These are phyloP conservation scores for Balansia obtecta DNA, from an alignment of 2,329 filamentous ascomycete genomes.

Conservation along the genomic window DNA sequence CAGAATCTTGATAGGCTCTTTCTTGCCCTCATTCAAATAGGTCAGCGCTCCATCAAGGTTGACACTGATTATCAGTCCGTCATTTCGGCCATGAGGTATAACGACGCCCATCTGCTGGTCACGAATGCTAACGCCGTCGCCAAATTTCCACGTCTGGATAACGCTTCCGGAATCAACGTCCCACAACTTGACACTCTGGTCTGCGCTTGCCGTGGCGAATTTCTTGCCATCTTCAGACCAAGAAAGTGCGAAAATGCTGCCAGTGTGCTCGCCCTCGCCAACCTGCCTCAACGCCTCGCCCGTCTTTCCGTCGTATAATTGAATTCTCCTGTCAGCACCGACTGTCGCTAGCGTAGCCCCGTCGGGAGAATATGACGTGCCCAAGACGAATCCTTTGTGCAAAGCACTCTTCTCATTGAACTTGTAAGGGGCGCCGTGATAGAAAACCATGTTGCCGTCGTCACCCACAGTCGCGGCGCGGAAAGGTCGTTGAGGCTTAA, in stretches of 20 bases:
- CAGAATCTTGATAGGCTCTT: constrained; percentile 57
- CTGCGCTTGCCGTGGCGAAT: constrained; percentile 83
- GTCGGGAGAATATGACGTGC: constrained; percentile 80
- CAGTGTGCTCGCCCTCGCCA: constrained; percentile 74
- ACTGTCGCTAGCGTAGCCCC: constrained; percentile 73
- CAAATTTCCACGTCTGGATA: constrained; percentile 74
- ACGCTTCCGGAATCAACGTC: constrained; percentile 69
- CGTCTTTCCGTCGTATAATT: constrained; percentile 92
- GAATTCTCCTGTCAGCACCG: constrained; percentile 84
- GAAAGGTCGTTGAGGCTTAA: constrained; percentile 81
- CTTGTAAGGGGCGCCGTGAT: constrained; percentile 91
- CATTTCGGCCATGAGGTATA: constrained; percentile 69
- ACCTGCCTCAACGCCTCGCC: constrained; percentile 71
- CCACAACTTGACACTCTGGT: constrained; percentile 93
- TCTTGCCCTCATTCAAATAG: constrained; percentile 65
- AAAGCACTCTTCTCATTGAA: constrained; percentile 74
- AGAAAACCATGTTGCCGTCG: constrained; percentile 80
- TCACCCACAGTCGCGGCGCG: constrained; percentile 85
- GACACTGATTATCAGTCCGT: constrained; percentile 81
- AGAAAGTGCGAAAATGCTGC: constrained; percentile 83
- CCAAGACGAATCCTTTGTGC: constrained; percentile 83
- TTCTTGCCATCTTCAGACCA: constrained; percentile 81
- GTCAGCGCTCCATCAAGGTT: constrained; percentile 82
- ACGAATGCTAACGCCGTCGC: constrained; percentile 61
- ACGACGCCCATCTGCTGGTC: constrained; percentile 94